phyloP scores from a whole-genome alignment of 345 rosid genomes.

The Reutealis trisperma region DNA sequence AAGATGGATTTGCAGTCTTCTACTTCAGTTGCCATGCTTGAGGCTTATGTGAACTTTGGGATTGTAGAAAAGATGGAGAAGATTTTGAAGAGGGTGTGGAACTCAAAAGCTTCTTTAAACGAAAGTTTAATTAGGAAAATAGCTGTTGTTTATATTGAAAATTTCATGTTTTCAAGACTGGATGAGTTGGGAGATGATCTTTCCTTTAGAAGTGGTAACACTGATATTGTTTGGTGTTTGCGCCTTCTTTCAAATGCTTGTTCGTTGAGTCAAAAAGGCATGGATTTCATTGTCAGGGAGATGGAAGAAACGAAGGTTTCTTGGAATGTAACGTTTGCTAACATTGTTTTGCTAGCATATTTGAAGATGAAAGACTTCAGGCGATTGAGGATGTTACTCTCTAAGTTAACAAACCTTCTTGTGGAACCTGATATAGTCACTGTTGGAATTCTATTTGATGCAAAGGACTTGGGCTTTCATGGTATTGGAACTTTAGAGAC shows the following conservation, averaged over 20 bases:
- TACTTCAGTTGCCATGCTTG: slow-evolving; percentile 59
- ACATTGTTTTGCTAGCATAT: slow-evolving; percentile 50
- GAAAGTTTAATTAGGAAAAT: slow-evolving; percentile 60
- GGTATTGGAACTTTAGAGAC: slow-evolving; percentile 38
- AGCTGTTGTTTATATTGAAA: slow-evolving; percentile 57
- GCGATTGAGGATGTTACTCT: slow-evolving; percentile 40
- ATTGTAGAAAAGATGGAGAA: slow-evolving; percentile 63
- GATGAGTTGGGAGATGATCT: slow-evolving; percentile 52
- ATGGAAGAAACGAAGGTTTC: slow-evolving; percentile 55
- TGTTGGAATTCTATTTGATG: slow-evolving; percentile 57
- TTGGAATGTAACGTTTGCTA: slow-evolving; percentile 51
- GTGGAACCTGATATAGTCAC: slow-evolving; percentile 70
- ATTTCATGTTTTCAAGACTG: slow-evolving; percentile 68
- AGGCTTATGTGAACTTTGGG: slow-evolving; percentile 60
- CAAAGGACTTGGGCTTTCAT: slow-evolving; percentile 41
- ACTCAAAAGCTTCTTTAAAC: slow-evolving; percentile 36
- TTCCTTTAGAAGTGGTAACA: slow-evolving; percentile 43
- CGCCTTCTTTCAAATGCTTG: slow-evolving; percentile 63
- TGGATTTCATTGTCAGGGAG: slow-evolving; percentile 46
- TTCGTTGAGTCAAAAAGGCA: slow-evolving; percentile 60
- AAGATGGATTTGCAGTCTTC: slow-evolving; percentile 53
- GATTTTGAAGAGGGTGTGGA: slow-evolving; percentile 33
- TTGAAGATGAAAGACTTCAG: slow-evolving; percentile 59
- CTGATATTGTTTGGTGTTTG: slow-evolving; percentile 58
- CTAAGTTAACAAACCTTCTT: slow-evolving; percentile 23